phyloP scores from a whole-genome alignment of 768 basidiomycete species.

The Russula emetica region DNA sequence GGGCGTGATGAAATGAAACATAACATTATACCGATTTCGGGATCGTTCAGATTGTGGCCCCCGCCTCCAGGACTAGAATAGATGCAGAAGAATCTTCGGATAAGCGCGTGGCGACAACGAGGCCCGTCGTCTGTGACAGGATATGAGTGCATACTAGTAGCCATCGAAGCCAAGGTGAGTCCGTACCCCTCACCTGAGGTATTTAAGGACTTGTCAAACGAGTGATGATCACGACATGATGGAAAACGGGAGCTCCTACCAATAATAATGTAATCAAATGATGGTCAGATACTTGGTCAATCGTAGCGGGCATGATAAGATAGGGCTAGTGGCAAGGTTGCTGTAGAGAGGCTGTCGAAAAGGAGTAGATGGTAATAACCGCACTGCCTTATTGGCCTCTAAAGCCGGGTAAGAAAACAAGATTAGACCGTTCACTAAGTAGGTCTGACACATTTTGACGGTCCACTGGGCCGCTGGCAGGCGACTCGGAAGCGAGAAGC shows the following conservation, averaged over 20 bases:
- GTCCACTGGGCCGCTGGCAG: too few species aligned
- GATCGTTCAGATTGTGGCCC: slow-evolving; percentile 21
- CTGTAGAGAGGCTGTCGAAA: not conserved
- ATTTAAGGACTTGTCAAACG: not conserved
- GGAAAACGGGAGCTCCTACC: slow-evolving; percentile 4
- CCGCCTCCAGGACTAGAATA: slow-evolving; percentile 26
- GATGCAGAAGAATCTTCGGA: slow-evolving; percentile 23
- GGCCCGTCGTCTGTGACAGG: slow-evolving; percentile 20
- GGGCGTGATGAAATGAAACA: too few species aligned
- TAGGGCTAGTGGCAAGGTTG: not conserved
- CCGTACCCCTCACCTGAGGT: slow-evolving; percentile 19
- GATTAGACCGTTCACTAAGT: too few species aligned
- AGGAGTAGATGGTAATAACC: too few species aligned
- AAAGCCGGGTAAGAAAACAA: not conserved
- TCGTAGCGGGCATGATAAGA: slow-evolving; percentile 20
- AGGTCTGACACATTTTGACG: too few species aligned
- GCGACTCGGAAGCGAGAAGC: too few species aligned
- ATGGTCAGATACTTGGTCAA: slow-evolving; percentile 21
- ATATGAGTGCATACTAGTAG: not conserved
- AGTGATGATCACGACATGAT: too few species aligned
- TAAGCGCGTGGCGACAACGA: slow-evolving; percentile 26
- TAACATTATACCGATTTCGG: slow-evolving; percentile 7
- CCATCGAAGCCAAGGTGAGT: not conserved
- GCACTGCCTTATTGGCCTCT: too few species aligned
- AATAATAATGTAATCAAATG: slow-evolving; percentile 29